Evolutionary conservation across 1,284 basidiomycete genomes (phyloP).

Genomic region (Cutaneotrichosporon cutaneum): DNA sequence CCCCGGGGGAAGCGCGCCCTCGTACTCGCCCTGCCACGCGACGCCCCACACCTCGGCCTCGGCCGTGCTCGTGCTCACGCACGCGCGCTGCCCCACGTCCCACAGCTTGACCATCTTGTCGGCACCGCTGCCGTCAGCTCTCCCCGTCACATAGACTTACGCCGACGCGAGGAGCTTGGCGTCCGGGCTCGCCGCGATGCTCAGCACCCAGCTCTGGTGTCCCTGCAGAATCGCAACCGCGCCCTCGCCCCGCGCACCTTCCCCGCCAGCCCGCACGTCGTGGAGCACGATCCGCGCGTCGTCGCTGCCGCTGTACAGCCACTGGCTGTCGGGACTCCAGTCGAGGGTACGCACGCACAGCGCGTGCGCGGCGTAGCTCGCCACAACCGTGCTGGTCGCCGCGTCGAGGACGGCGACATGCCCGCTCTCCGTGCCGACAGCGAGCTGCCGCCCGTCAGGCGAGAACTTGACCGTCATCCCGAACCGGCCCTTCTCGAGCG

Average conservation of each 20-base stretch:
- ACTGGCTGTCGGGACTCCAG: conserved; percentile 76
- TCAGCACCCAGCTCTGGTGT: conserved; percentile 82
- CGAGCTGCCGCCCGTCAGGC: conserved; percentile 74
- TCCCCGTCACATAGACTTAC: conserved; percentile 55
- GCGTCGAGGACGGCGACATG: conserved; percentile 78
- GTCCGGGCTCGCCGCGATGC: conserved; percentile 74
- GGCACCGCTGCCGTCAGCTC: conserved; percentile 61
- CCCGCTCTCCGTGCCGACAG: conserved; percentile 73
- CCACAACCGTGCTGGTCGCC: conserved; percentile 62
- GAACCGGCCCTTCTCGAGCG: conserved; percentile 72
- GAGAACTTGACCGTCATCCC: conserved; percentile 77
- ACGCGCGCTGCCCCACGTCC: conserved; percentile 74
- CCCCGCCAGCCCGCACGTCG: conserved; percentile 62
- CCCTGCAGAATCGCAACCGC: conserved; percentile 77
- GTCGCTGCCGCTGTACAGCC: conserved; percentile 79
- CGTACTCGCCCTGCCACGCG: conserved; percentile 70
- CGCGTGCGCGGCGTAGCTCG: conserved; percentile 77
- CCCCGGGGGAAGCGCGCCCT: conserved; percentile 55
- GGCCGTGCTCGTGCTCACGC: conserved; percentile 73
- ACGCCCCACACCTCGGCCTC: conserved; percentile 81
- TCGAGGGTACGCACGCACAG: conserved; percentile 76
- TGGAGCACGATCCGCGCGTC: conserved; percentile 82
- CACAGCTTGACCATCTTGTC: conserved; percentile 83
- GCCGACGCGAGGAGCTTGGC: conserved; percentile 72
- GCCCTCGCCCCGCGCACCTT: conserved; percentile 55